phyloP scores from a whole-genome alignment of 2,329 filamentous ascomycete genomes.

The Botrytis tulipae region DNA sequence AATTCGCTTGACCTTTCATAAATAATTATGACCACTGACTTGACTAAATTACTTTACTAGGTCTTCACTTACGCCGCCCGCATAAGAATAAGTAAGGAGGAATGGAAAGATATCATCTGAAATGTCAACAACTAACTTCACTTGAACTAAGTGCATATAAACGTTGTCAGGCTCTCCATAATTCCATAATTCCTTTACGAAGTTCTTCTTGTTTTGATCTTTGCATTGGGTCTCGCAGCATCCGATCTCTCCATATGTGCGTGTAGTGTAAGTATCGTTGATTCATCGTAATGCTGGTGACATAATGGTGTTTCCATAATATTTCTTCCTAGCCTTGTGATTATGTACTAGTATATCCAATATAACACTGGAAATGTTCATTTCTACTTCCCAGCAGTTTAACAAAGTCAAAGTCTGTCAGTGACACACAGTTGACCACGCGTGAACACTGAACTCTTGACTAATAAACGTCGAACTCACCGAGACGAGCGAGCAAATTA shows the following conservation, averaged over 20 bases:
- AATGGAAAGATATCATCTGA: not conserved
- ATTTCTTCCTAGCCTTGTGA: not conserved
- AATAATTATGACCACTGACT: not conserved
- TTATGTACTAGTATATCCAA: not conserved
- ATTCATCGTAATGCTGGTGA: slow-evolving; percentile 13
- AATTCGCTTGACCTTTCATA: not conserved
- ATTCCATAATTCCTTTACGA: not conserved
- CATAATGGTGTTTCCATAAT: not conserved
- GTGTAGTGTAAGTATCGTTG: not conserved
- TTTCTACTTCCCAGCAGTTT: not conserved
- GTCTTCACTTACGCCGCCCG: not conserved
- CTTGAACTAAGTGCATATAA: slow-evolving; percentile 7
- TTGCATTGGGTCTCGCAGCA: not conserved
- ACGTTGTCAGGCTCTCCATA: slow-evolving; percentile 12
- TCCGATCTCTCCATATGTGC: not conserved
- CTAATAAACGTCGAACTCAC: not conserved
- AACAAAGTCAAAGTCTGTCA: not conserved
- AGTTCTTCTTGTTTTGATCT: not conserved
- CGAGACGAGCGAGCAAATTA: slow-evolving; percentile 7
- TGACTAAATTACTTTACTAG: not conserved
- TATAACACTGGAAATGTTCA: not conserved
- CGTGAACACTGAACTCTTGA: slow-evolving; percentile 9
- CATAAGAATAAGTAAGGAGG: not conserved
- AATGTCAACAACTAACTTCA: not conserved
- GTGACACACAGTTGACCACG: slow-evolving; percentile 10